A percentile compares a stretch with the other conserved stretches of the same genome.
These are phyloP conservation scores for Populus hybrid DNA, from an alignment of 441 rosid genomes.

Conservation along the genomic window DNA sequence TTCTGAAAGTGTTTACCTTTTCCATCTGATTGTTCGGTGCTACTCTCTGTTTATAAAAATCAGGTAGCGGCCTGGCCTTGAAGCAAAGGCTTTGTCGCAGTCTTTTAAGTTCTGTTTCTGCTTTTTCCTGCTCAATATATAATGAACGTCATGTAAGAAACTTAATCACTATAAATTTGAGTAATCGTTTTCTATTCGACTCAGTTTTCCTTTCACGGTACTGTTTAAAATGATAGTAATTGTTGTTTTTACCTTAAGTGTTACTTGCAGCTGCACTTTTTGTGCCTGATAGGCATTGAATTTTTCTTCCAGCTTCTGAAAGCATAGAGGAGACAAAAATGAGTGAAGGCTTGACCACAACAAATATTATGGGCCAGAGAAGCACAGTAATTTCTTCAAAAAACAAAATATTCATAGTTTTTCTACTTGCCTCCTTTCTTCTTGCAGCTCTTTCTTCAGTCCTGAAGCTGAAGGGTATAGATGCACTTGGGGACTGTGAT, in stretches of 20 bases:
- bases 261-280: constrained; percentile 42
- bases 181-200: not conserved
- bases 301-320: constrained; percentile 87
- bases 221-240: no score
- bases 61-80: constrained; percentile 86
- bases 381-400: not conserved
- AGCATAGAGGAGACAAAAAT: not conserved
- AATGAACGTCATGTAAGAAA: not conserved
- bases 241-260: constrained; percentile 36
- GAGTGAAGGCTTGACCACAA: not conserved
- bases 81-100: constrained; percentile 68
- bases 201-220: no score
- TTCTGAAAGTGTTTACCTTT: constrained; percentile 32
- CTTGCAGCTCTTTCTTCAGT: constrained; percentile 83
- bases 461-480: constrained; percentile 66
- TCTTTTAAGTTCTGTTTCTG: constrained; percentile 59
- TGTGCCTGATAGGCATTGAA: constrained; percentile 55
- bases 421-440: constrained; percentile 58
- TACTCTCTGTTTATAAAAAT: constrained; percentile 63
- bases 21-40: constrained; percentile 34
- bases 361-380: not conserved
- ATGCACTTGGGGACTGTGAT: constrained; percentile 53
- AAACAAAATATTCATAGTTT: not conserved
- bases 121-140: constrained; percentile 46
- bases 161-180: not conserved